A percentile compares a stretch with the other conserved stretches of the same genome.
These are phyloP conservation scores for Globisporangium acanthophoron DNA, from an alignment of 352 stramenopile species.

Conservation along the genomic window DNA sequence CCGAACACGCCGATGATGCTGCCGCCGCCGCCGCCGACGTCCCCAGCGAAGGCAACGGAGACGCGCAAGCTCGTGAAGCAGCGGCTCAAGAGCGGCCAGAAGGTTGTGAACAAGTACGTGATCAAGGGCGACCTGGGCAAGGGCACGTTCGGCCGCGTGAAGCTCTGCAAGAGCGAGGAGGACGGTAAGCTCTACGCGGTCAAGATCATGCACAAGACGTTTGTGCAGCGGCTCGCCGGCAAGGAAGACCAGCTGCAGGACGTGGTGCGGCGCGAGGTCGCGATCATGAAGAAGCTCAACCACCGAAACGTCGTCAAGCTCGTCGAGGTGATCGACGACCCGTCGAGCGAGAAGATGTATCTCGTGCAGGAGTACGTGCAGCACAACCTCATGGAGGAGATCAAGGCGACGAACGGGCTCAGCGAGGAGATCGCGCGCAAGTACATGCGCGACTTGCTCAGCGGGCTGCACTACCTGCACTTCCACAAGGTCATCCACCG, in stretches of 20 bases:
- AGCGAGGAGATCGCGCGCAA: conserved; percentile 65
- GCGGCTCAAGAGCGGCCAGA: conserved; percentile 76
- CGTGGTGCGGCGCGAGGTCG: conserved; percentile 86
- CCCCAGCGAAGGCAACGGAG: conserved; percentile 59
- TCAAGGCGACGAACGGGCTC: conserved; percentile 60
- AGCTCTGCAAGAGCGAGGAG: conserved; percentile 75
- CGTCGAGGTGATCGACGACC: conserved; percentile 94
- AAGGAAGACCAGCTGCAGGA: conserved; percentile 85
- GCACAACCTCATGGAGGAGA: conserved; percentile 90
- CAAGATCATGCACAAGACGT: conserved; percentile 90
- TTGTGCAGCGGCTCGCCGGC: conserved; percentile 83
- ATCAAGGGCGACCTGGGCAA: conserved; percentile 89
- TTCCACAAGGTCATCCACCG: conserved; percentile 92
- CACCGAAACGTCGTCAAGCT: conserved; percentile 93
- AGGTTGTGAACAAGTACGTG: conserved; percentile 93
- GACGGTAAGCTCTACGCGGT: conserved; percentile 81
- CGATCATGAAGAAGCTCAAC: conserved; percentile 95
- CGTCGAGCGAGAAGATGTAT: conserved; percentile 93
- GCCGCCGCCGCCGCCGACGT: conserved; percentile 40
- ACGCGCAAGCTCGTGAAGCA: conserved; percentile 81
- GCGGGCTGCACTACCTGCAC: conserved; percentile 90
- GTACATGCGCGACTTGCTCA: conserved; percentile 88
- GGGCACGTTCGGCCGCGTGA: conserved; percentile 87
- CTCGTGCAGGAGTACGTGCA: conserved; percentile 94
- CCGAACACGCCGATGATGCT: conserved; percentile 22